A percentile compares a stretch with the other conserved stretches of the same genome.
Evolutionary conservation across 2,329 filamentous ascomycete species (phyloP).

Genomic region (Ilyonectria sp.): DNA sequence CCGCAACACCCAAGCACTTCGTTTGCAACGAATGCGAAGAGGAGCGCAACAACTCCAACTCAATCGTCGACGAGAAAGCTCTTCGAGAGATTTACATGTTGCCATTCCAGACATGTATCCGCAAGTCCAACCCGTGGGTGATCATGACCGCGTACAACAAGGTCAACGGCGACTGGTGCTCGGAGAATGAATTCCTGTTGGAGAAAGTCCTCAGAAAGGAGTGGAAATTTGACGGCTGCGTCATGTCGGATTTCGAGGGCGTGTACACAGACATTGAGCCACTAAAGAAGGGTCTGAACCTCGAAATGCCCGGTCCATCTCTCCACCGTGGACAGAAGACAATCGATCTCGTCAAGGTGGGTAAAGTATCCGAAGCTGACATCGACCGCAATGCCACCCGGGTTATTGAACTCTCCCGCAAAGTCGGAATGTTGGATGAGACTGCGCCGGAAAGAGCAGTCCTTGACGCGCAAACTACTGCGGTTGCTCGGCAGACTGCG

Average conservation of each 20-base stretch:
- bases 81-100: slow-evolving; percentile 55
- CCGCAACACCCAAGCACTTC: slow-evolving; percentile 61
- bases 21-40: slow-evolving; percentile 56
- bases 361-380: neutral
- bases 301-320: slow-evolving; percentile 29
- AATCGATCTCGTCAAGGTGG: slow-evolving; percentile 2
- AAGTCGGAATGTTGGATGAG: slow-evolving; percentile 22
- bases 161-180: slow-evolving; percentile 40
- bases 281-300: slow-evolving; percentile 44
- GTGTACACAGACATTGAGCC: slow-evolving; percentile 47
- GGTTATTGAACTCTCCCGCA: neutral
- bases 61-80: slow-evolving; percentile 39
- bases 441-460: slow-evolving; percentile 19
- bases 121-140: slow-evolving; percentile 70
- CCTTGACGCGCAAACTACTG: slow-evolving; percentile 37
- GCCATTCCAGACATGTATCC: slow-evolving; percentile 59
- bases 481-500: slow-evolving; percentile 17
- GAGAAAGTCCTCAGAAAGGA: no score
- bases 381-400: slow-evolving; percentile 8
- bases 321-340: slow-evolving; percentile 7
- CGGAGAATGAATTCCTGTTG: slow-evolving; percentile 21
- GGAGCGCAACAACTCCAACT: slow-evolving; percentile 35
- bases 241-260: slow-evolving; percentile 53
- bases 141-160: slow-evolving; percentile 41
- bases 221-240: slow-evolving; percentile 51